A percentile compares a stretch with the other conserved stretches of the same genome.
Evolutionary conservation across 2,329 filamentous ascomycete genomes (phyloP).

Genomic region (Pyricularia sp.): DNA sequence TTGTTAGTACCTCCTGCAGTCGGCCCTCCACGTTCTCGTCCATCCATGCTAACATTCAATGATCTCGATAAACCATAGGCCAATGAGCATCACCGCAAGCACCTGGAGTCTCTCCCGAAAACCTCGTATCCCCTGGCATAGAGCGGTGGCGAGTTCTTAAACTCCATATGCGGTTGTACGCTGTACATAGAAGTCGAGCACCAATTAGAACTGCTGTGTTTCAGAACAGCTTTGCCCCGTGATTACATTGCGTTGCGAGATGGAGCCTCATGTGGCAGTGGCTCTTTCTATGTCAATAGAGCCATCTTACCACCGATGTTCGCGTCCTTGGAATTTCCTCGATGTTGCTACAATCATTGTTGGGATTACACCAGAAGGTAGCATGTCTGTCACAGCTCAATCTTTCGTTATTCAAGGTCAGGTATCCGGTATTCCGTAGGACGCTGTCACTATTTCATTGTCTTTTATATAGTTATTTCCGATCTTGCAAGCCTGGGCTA

Average conservation of each 20-base stretch:
- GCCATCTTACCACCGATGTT: background rate
- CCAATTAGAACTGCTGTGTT: background rate
- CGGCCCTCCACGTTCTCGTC: too few relatives aligned
- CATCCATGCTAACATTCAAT: background rate
- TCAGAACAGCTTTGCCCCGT: background rate
- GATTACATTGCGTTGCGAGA: background rate
- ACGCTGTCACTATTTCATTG: background rate
- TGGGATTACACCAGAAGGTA: too few relatives aligned
- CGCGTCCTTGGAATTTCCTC: background rate
- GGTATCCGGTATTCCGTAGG: too few relatives aligned
- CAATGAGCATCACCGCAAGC: constrained; percentile 76
- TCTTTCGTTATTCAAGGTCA: background rate
- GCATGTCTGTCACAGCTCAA: background rate
- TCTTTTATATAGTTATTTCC: background rate
- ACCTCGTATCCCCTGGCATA: constrained; percentile 68
- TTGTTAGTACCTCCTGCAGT: constrained; percentile 48
- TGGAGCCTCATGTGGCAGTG: background rate
- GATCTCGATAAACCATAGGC: constrained; percentile 46
- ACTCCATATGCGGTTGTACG: background rate
- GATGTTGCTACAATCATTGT: too few relatives aligned
- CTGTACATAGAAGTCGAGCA: constrained; percentile 4
- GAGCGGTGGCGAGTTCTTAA: background rate
- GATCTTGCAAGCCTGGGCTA: background rate
- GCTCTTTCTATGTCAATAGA: background rate
- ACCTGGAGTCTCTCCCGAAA: constrained; percentile 71